A percentile compares a stretch with the other conserved stretches of the same genome.
These are phyloP conservation scores for Zalaria sp. DNA, from an alignment of 2,329 filamentous ascomycete genomes.

Conservation along the genomic window DNA sequence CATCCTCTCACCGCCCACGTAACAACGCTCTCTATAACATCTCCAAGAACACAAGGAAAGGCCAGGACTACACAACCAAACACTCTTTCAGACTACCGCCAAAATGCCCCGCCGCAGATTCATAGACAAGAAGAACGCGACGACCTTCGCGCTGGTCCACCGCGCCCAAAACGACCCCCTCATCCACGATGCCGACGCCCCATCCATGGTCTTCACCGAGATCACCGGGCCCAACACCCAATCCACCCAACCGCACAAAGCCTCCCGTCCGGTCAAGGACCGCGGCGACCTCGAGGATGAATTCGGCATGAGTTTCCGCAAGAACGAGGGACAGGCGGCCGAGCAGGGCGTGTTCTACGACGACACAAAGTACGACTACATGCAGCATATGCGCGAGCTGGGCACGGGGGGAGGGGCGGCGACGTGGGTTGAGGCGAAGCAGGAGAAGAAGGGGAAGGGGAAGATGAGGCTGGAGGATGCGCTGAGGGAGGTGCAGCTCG, in stretches of 20 bases:
- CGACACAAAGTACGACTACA: conserved; percentile 94
- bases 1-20: too few relatives aligned
- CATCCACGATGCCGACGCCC: conserved; percentile 81
- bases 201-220: conserved; percentile 80
- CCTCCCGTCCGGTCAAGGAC: conserved; percentile 15
- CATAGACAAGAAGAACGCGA: conserved; percentile 75
- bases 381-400: conserved; percentile 93
- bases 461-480: conserved; percentile 76
- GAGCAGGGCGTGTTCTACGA: conserved; percentile 90
- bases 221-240: conserved; percentile 21
- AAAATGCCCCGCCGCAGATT: conserved; percentile 63
- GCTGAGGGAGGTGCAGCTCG: conserved; percentile 43
- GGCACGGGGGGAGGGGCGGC: conserved; percentile 50
- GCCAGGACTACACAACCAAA: too few relatives aligned
- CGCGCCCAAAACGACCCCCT: conserved; percentile 94
- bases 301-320: conserved; percentile 58
- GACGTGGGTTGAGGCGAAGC: conserved; percentile 66
- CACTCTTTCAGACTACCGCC: conserved; percentile 7
- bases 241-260: conserved; percentile 19
- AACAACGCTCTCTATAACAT: too few relatives aligned
- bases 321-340: conserved; percentile 92
- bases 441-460: conserved; percentile 46
- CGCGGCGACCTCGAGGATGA: conserved; percentile 63
- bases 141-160: conserved; percentile 88
- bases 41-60: too few relatives aligned